Evolutionary conservation across 2,329 filamentous ascomycete genomes (phyloP), one percentile per base, ranked within the genome.

Genomic region (Helotiales sp.): DNA sequence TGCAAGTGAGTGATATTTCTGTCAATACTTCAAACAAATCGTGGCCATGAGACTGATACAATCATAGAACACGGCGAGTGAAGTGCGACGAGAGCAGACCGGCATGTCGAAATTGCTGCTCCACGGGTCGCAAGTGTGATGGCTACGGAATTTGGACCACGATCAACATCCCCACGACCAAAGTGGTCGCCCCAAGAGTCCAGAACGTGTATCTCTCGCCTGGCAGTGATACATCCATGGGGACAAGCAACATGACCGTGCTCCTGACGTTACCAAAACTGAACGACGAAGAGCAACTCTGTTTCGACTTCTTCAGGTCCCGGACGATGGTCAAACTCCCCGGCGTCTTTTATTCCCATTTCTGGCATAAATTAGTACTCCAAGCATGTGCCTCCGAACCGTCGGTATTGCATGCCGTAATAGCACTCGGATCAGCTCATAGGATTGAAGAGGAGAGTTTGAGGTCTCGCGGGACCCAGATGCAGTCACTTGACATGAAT

Each of bases 271-370:
- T 47, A 17, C 57, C 40, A 10, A 30, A 60, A 6, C 15, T 60
- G 15, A 60, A 45, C 24, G 15, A 60, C 17, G 28, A 49, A 13
- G 64, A 67, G 32, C 55, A n/a, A 3, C 13, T 59, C 52, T 88
- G 89, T 72, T 89, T 89, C 72, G 82, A 86, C 63, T 77, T 89
- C 11, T 89, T 90, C 72, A 83, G 84, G 49, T 78, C 82, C 24
- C 84, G 85, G 43, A 89, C 88, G 0, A 85, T 87, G 1, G 83
- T 79, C 34, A 86, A 88, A 71, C 79, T 91, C 6, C 88, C 87
- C 0, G 87, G 88, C n/a, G 89, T 87, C 73, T 90, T 90, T 68
- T 85, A 89, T 73, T 84, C 83, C 24, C 80, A 83, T 2, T 90
- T 90, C 73, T 91, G 88, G 88, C 86, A 83, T 0, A 81, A 82